Conservation (phyloP, 2,329 filamentous ascomycete species). For the Aureobasidium sp. region DNA sequence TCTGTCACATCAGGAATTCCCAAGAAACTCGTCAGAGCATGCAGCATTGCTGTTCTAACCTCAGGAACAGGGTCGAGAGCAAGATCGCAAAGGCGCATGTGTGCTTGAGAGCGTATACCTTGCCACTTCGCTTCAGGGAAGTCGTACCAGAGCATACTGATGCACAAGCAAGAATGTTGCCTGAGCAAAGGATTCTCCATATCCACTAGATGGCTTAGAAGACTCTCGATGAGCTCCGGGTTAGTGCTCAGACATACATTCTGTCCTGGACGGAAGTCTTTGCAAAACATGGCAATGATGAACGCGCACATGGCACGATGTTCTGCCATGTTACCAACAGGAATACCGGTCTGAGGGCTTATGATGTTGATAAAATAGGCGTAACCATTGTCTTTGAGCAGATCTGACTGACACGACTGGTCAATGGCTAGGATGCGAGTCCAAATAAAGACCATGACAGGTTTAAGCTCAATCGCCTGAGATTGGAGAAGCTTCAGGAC, state of each 20-base stretch:
- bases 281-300: constrained; percentile 94
- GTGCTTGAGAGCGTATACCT: constrained; percentile 82
- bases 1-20: constrained; percentile 89
- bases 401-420: constrained; percentile 81
- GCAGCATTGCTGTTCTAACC: constrained; percentile 85
- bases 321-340: constrained; percentile 74
- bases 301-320: constrained; percentile 99
- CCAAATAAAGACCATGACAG: constrained; percentile 99
- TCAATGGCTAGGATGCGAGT: constrained; percentile 92
- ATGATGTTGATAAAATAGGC: constrained; percentile 93
- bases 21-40: constrained; percentile 87
- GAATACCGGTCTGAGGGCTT: constrained; percentile 62
- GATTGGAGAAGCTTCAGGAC: constrained; percentile 96
- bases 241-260: constrained; percentile 82
- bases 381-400: constrained; percentile 95
- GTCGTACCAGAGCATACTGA: constrained; percentile 90
- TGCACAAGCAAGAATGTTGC: constrained; percentile 92
- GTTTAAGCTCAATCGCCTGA: constrained; percentile 86
- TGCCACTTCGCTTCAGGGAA: constrained; percentile 91
- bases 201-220: constrained; percentile 73
- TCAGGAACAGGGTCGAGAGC: constrained; percentile 83
- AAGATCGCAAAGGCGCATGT: constrained; percentile 68
- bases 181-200: constrained; percentile 79
- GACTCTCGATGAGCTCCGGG: constrained; percentile 82
- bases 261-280: constrained; percentile 84